Evolutionary conservation across 1,139 yeast genomes (phyloP), one percentile per base, ranked within the genome.

Genomic region (Yamadazyma buinensis): DNA sequence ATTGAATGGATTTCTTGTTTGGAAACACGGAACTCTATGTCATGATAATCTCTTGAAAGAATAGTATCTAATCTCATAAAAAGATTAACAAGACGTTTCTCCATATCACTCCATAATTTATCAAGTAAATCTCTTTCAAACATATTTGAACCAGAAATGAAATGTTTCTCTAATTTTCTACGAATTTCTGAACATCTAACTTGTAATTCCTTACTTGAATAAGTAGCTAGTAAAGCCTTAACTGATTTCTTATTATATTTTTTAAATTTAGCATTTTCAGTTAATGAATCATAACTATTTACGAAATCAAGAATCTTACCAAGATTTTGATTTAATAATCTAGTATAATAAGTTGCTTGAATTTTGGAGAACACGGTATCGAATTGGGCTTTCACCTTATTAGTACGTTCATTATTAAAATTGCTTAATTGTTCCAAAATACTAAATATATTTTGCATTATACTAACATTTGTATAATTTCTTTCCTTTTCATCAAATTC

Each of bases 251-350:
- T 72, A 42, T 77, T 80, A 46, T 78, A 81, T 18, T 83, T 80
- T 45, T 80, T 83, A 42, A 82, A 77, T 43, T 69, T 73, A 2
- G 81, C 70, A 35, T 57, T 59, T 29, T 67, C 72, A 5, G 68
- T 54, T 18, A 79, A 56, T 2, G 74, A 68, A 36, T 80, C 82
- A 32, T 83, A 77, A 29, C 80, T 86, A 30, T 72, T 72, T 5
- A 87, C 75, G 53, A 84, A 82, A 21, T 78, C 80, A 23, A 74
- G 63, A 37, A 84, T 57, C 51, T 78, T 82, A 5, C 87, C 94
- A 53, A 85, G 49, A 34, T 57, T 55, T 38, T 64, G 63, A 29
- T 50, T 52, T 26, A 69, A 43, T 18, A 78, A 72, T 37, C 72
- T 72, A 45, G 70, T 70, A 44, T 82, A 66, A 42, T 68, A 68